Conservation (phyloP, 169 alveolate species). For the Plasmodium falciparum region DNA sequence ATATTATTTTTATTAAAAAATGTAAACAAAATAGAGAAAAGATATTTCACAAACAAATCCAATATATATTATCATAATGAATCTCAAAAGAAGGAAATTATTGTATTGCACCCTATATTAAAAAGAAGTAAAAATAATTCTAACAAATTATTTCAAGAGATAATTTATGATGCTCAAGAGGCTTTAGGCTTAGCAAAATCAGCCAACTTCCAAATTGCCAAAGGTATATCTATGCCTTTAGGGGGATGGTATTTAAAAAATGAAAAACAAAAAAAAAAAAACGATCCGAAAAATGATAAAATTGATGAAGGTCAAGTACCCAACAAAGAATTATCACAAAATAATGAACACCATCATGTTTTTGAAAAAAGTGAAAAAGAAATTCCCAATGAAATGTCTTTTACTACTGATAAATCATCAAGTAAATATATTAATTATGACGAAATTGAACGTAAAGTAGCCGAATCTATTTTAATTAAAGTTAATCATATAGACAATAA, state of each 20-base stretch:
- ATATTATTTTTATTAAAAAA: conserved; percentile 2
- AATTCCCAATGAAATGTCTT: background rate
- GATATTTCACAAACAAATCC: conserved; percentile 18
- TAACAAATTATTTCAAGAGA: conserved; percentile 35
- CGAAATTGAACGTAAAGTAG: conserved; percentile 52
- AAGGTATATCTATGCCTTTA: conserved; percentile 74
- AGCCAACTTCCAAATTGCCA: conserved; percentile 61
- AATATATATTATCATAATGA: conserved; percentile 1
- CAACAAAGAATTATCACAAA: background rate
- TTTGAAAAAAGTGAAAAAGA: background rate
- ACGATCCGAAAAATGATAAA: background rate
- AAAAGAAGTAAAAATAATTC: conserved; percentile 19
- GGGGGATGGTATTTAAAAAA: conserved; percentile 54
- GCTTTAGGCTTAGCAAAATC: conserved; percentile 75
- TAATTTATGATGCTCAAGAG: conserved; percentile 69
- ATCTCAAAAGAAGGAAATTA: conserved; percentile 49
- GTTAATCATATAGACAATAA: conserved; percentile 46
- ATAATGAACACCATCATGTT: background rate
- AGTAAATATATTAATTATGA: conserved; percentile 11
- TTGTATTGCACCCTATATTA: conserved; percentile 62
- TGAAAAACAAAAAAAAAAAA: conserved; percentile 2
- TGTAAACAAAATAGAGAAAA: conserved; percentile 4
- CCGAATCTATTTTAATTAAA: conserved; percentile 66
- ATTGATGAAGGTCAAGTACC: background rate
- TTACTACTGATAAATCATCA: background rate